A percentile compares a stretch with the other conserved stretches of the same genome.
These are phyloP conservation scores for Candida pini DNA, from an alignment of 805 yeast species.

Conservation along the genomic window DNA sequence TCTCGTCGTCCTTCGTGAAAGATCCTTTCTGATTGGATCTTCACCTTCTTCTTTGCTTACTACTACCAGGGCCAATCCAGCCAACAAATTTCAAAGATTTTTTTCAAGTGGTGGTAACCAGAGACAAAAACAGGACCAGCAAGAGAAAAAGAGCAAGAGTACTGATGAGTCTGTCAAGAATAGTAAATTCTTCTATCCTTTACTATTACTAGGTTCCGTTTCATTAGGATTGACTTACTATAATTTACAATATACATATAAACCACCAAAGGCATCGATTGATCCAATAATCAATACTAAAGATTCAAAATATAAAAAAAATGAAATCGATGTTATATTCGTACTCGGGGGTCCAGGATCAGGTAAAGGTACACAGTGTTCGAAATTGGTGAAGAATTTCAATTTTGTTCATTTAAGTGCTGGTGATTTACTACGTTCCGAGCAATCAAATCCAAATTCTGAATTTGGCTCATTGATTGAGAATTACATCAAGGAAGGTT, in stretches of 20 bases:
- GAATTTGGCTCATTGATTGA: conserved; percentile 82
- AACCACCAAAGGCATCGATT: conserved; percentile 29
- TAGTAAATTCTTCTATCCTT: conserved; percentile 20
- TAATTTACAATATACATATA: conserved; percentile 22
- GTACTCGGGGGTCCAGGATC: conserved; percentile 98
- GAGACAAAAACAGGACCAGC: too few relatives aligned
- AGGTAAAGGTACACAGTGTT: conserved; percentile 97
- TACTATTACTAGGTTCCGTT: conserved; percentile 23
- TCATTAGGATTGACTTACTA: conserved; percentile 30
- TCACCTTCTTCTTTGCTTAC: too few relatives aligned
- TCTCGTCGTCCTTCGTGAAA: too few relatives aligned
- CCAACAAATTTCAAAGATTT: too few relatives aligned
- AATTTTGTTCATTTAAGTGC: conserved; percentile 88
- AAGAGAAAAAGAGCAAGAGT: too few relatives aligned
- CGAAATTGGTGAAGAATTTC: conserved; percentile 71
- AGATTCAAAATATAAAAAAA: conserved; percentile 40
- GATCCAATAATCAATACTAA: conserved; percentile 26
- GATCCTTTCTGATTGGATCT: too few relatives aligned
- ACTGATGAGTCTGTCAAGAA: conserved; percentile 1
- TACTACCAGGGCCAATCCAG: too few relatives aligned
- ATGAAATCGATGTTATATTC: conserved; percentile 74
- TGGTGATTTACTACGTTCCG: conserved; percentile 94
- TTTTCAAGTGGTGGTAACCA: too few relatives aligned
- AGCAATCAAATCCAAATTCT: conserved; percentile 78
- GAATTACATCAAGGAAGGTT: conserved; percentile 77